phyloP scores from a whole-genome alignment of 768 basidiomycete genomes.

The Suillus lakei region DNA sequence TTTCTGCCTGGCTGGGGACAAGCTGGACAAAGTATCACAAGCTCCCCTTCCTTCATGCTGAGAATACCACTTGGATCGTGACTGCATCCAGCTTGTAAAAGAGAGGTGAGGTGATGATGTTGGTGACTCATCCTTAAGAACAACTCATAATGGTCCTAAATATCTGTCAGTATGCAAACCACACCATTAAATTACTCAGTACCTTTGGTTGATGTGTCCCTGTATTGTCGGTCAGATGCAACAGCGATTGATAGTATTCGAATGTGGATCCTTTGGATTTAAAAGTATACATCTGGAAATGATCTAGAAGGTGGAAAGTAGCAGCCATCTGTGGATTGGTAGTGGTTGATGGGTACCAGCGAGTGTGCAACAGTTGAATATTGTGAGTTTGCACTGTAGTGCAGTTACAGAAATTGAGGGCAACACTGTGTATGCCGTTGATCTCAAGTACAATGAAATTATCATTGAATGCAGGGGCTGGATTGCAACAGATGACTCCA shows the following conservation, averaged over 20 bases:
- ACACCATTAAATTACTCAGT: not conserved
- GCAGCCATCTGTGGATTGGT: constrained; percentile 29
- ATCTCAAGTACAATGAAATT: not conserved
- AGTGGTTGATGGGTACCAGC: constrained; percentile 20
- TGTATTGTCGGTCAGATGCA: constrained; percentile 30
- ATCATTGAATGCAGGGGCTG: not conserved
- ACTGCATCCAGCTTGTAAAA: not conserved
- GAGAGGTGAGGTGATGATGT: not conserved
- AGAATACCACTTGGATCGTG: not conserved
- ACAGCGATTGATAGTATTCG: constrained; percentile 25
- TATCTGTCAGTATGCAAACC: not conserved
- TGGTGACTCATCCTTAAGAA: not conserved
- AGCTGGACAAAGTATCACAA: not conserved
- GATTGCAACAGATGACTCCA: constrained; percentile 17
- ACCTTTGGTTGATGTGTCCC: constrained; percentile 15
- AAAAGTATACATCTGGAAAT: constrained; percentile 32
- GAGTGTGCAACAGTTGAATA: constrained; percentile 14
- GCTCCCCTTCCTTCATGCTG: not conserved
- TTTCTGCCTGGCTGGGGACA: not conserved
- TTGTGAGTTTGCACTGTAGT: constrained; percentile 2
- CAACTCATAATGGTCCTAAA: not conserved
- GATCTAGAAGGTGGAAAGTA: constrained; percentile 28
- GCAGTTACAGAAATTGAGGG: constrained; percentile 20
- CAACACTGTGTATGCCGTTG: constrained; percentile 26
- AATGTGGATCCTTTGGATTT: constrained; percentile 31